phyloP scores from a whole-genome alignment of 2,329 filamentous ascomycete genomes.

The Cercospora zeina region DNA sequence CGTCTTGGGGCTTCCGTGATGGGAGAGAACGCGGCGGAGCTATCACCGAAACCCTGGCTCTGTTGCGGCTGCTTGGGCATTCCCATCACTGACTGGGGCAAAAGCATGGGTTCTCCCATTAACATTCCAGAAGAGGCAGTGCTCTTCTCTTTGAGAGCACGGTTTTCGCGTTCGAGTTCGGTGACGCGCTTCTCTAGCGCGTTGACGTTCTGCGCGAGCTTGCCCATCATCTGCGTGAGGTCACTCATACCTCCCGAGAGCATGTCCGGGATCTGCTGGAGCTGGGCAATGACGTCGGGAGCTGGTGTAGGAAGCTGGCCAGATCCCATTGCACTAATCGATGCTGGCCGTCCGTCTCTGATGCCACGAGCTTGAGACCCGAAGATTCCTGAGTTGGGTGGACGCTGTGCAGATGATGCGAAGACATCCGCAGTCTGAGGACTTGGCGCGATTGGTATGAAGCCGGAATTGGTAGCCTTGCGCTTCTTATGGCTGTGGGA shows the following conservation, averaged over 20 bases:
- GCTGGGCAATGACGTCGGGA: constrained; percentile 1
- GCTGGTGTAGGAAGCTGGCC: background rate
- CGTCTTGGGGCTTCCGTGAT: background rate
- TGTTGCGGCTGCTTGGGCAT: background rate
- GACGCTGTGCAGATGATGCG: background rate
- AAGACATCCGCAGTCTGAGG: background rate
- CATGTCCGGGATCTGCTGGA: constrained; percentile 6
- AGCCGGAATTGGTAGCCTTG: background rate
- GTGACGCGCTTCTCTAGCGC: constrained; percentile 4
- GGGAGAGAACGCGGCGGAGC: background rate
- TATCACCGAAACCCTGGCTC: background rate
- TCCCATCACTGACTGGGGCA: background rate
- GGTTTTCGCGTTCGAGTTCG: constrained; percentile 7
- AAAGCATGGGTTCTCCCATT: background rate
- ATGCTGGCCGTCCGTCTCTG: constrained; percentile 10
- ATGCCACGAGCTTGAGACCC: constrained; percentile 22
- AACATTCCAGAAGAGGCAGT: background rate
- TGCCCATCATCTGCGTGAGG: background rate
- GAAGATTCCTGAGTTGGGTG: constrained; percentile 12
- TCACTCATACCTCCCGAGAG: constrained; percentile 5
- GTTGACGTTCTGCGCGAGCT: constrained; percentile 9
- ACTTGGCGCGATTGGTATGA: background rate
- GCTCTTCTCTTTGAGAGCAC: background rate
- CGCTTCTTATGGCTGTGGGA: constrained; percentile 1
- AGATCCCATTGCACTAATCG: background rate